Base-by-base conservation (phyloP, 148 eudicot species). In the Arctostaphylos glauca region DNA sequence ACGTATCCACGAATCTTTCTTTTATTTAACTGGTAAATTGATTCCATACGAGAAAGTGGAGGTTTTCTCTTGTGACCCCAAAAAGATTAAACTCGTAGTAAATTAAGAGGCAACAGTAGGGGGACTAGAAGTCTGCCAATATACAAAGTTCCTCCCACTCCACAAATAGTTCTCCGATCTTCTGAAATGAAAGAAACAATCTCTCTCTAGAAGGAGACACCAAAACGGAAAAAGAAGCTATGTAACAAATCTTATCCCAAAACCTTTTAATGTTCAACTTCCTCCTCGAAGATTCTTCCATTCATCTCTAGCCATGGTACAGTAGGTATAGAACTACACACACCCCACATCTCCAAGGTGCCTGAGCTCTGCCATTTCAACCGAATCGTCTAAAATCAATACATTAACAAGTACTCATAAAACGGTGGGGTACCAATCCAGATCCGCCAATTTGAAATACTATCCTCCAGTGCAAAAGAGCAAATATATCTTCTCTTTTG, bases 351-450 rank as follows among this genome's bases (percentile, higher is more conserved):
- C 60, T 56, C 19, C 62, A 18, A 58, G 62, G 2, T 56, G 19
- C 23, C 62, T 7, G 9, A 19, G 23, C 62, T 58, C 62, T 58
- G 23, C 16, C 62, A 58, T 58, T 19, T 58, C 21, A 58, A 59
- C 66, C 66, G 19, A 58, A 58, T 59, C 5, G 66, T 59, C 23
- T 9, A 7, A n/a, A 59, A 19, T 59, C 64, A 59, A 59, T 0
- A 9, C 64, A 19, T 19, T 19, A 58, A 59, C n/a, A 19, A 59
- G 64, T 59, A 18, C 64, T 59, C 23, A 3, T 23, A 19, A 59
- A 59, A 59, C 19, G 66, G 66, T 59, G 64, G n/a, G n/a, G n/a
- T 59, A 59, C 66, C 66, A n/a, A 18, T 59, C 66, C 62, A n/a
- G n/a, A 23, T 59, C 23, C 6, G 10, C 25, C 6, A 55, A 15